phyloP scores from a whole-genome alignment of 768 basidiomycete genomes.

The Suillus fuscotomentosus region DNA sequence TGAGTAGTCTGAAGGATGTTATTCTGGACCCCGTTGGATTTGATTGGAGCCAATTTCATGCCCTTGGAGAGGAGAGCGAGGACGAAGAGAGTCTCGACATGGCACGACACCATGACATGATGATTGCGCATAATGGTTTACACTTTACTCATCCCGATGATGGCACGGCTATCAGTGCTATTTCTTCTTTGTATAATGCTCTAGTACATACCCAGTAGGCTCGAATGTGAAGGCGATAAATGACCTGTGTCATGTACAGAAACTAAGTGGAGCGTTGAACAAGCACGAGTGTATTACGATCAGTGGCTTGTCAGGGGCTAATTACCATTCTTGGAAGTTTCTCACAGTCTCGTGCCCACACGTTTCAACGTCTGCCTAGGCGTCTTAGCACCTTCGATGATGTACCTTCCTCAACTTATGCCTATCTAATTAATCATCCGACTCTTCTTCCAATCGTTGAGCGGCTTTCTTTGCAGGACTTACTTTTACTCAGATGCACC shows the following conservation, averaged over 20 bases:
- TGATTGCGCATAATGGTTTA: conserved; percentile 6
- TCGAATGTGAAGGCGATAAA: neutral
- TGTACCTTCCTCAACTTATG: conserved; percentile 3
- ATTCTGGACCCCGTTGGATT: conserved; percentile 48
- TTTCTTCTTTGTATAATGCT: conserved; percentile 15
- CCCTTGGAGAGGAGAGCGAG: conserved; percentile 59
- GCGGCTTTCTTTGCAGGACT: neutral
- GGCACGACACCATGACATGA: conserved; percentile 4
- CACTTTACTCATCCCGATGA: conserved; percentile 14
- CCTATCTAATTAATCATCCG: neutral
- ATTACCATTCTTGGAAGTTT: neutral
- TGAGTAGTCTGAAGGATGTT: conserved; percentile 39
- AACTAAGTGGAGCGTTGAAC: neutral
- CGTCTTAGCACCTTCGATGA: too few species aligned
- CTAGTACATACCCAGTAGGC: conserved; percentile 4
- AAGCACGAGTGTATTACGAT: too few species aligned
- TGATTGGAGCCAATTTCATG: conserved; percentile 47
- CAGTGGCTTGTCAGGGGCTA: neutral
- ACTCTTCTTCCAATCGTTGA: neutral
- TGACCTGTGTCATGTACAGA: neutral
- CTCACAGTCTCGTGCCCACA: neutral
- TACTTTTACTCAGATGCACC: conserved; percentile 46
- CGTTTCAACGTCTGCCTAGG: neutral
- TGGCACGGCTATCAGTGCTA: conserved; percentile 5
- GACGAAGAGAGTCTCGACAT: conserved; percentile 27